Percentiles rank a stretch among this genome's conserved stretches.
phyloP scores from a whole-genome alignment of 331 rosid genomes.

The Spiraea crenata region DNA sequence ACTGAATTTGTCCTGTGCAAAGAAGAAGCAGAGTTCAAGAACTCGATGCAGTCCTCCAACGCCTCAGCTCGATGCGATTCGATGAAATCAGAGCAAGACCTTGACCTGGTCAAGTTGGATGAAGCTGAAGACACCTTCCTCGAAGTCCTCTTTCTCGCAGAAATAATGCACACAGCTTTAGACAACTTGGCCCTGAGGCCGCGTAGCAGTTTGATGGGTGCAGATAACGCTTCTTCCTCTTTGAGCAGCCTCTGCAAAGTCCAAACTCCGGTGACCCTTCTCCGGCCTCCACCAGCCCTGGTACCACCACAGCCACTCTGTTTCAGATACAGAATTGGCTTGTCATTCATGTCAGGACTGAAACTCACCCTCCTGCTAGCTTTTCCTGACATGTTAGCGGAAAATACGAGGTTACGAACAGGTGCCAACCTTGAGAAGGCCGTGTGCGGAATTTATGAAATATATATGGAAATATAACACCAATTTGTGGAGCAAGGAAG shows the following conservation, averaged over 20 bases:
- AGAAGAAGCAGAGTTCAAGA: slow-evolving; percentile 83
- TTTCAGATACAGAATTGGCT: slow-evolving; percentile 48
- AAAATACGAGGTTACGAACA: not conserved
- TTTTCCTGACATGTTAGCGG: slow-evolving; percentile 50
- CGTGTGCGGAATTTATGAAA: not conserved
- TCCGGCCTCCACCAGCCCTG: slow-evolving; percentile 39
- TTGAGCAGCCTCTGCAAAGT: slow-evolving; percentile 15
- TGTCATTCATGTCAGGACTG: slow-evolving; percentile 67
- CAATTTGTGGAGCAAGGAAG: slow-evolving; percentile 11
- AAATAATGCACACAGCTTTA: slow-evolving; percentile 47
- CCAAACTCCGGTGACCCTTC: slow-evolving; percentile 45
- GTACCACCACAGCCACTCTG: slow-evolving; percentile 16
- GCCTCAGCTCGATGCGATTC: slow-evolving; percentile 89
- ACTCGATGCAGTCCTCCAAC: slow-evolving; percentile 86
- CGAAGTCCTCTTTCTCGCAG: slow-evolving; percentile 53
- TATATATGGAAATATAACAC: not conserved
- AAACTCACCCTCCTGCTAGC: slow-evolving; percentile 57
- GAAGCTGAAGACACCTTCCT: slow-evolving; percentile 70
- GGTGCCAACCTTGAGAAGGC: too few species aligned
- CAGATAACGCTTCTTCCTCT: slow-evolving; percentile 11
- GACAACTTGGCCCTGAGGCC: slow-evolving; percentile 63
- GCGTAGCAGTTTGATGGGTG: slow-evolving; percentile 43
- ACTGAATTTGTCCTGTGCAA: slow-evolving; percentile 57
- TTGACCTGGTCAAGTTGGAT: slow-evolving; percentile 50
- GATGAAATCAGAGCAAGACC: slow-evolving; percentile 62